Evolutionary conservation across 371 early-diverging fungal species (phyloP), one percentile per base, ranked within the genome.

Genomic region (Phascolomyces articulosus): DNA sequence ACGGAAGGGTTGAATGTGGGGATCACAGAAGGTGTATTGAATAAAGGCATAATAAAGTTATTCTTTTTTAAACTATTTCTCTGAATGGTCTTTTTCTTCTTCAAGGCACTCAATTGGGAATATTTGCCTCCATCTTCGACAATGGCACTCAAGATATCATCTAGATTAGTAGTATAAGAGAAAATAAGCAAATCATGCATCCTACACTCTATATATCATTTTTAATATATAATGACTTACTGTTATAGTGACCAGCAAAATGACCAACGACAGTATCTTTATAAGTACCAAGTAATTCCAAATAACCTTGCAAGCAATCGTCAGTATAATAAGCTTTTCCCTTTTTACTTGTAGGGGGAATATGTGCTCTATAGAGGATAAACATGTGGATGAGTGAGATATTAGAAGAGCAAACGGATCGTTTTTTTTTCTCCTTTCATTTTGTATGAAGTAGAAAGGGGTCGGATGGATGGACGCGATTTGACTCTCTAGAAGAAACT

Each of bases 211-310:
- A n/a, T n/a, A n/a, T n/a, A n/a, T n/a, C n/a, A n/a, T n/a, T n/a
- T n/a, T n/a, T n/a, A n/a, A n/a, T n/a, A n/a, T n/a, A n/a, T n/a
- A n/a, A n/a, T n/a, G 4, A 66, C 67, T 40, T 53, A 69, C 73
- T 60, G 60, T 78, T 81, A 47, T 67, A 73, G 66, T 83, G 83
- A 31, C 87, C 87, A 28, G 79, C 73, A 66, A 86, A 81, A 28
- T 79, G 78, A 15, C 69, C 78, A 13, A 55, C 40, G 47, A 86
- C 82, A 8, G 68, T 60, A 59, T 78, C 78, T 13, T 64, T 41
- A 65, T 78, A 79, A n/a, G 55, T 26, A 2, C 79, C 85, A 20
- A 85, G 58, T 27, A 86, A 58, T 4, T 73, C 53, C 23, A 72
- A 62, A 60, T 78, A 86, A 16, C 54, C 26, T 0, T 34, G n/a